Evolutionary conservation across 306 rosid species (phyloP).

Genomic region (Cicer arietinum): DNA sequence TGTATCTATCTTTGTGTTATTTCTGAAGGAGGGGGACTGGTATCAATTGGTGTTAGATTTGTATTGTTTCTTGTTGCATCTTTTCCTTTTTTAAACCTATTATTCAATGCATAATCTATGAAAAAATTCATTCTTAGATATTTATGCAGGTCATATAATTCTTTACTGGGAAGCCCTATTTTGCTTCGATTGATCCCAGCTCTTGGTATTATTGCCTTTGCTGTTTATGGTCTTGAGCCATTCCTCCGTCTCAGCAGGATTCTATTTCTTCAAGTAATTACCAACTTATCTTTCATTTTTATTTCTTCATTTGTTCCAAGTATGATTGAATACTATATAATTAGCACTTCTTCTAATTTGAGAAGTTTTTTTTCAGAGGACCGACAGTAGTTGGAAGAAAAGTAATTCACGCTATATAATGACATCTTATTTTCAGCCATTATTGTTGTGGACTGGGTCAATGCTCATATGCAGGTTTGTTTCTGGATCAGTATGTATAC

Average conservation of each 20-base stretch:
- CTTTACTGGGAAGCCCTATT: constrained; percentile 65
- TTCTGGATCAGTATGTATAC: constrained; percentile 32
- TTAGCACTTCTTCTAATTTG: constrained; percentile 34
- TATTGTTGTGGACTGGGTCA: constrained; percentile 89
- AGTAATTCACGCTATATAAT: constrained; percentile 66
- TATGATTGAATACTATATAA: constrained; percentile 36
- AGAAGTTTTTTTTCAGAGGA: constrained; percentile 59
- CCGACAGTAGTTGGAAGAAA: constrained; percentile 84
- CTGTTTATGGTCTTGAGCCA: constrained; percentile 89
- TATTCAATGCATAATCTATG: constrained; percentile 26
- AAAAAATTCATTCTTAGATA: not conserved
- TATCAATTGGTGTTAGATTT: constrained; percentile 30
- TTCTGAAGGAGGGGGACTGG: constrained; percentile 21
- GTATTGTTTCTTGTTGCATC: constrained; percentile 21
- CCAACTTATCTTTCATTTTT: constrained; percentile 45
- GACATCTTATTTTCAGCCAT: constrained; percentile 83
- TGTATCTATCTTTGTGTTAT: constrained; percentile 19
- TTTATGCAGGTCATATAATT: constrained; percentile 27
- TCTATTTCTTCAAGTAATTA: constrained; percentile 71
- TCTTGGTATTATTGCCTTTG: constrained; percentile 83
- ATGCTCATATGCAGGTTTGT: constrained; percentile 85
- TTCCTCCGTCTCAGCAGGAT: constrained; percentile 73
- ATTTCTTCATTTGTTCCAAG: constrained; percentile 32
- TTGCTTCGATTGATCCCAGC: constrained; percentile 74
- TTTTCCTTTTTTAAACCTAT: constrained; percentile 9